Percentiles rank a stretch among this genome's conserved stretches.
These are phyloP conservation scores for Ilyonectria destructans DNA, from an alignment of 2,329 filamentous ascomycete genomes.

Conservation along the genomic window DNA sequence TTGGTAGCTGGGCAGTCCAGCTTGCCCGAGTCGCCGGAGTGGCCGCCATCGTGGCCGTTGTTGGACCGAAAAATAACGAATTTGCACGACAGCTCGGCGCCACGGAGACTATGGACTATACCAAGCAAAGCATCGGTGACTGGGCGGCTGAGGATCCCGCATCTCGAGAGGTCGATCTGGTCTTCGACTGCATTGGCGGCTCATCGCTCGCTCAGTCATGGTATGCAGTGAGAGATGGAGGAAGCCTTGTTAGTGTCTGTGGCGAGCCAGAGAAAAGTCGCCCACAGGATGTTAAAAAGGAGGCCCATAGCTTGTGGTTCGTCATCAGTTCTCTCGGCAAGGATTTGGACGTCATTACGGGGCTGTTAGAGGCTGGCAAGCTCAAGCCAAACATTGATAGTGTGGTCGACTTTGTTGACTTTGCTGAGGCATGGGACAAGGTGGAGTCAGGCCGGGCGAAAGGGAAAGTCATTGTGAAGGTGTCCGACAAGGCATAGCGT, in stretches of 20 bases:
- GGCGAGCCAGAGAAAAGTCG: conserved; percentile 31
- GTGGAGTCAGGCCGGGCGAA: conserved; percentile 33
- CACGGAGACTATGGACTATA: conserved; percentile 36
- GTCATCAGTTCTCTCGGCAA: conserved; percentile 35
- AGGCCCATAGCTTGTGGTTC: conserved; percentile 28
- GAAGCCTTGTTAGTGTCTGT: conserved; percentile 34
- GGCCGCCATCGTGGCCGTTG: conserved; percentile 1
- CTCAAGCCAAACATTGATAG: conserved; percentile 39
- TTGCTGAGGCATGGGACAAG: conserved; percentile 38
- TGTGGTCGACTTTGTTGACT: conserved; percentile 29
- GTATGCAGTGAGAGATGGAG: conserved; percentile 35
- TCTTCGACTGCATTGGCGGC: conserved; percentile 39
- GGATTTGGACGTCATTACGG: conserved; percentile 33
- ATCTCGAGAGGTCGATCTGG: conserved; percentile 31
- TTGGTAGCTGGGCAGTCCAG: conserved; percentile 38
- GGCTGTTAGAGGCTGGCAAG: conserved; percentile 32
- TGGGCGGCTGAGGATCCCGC: conserved; percentile 27
- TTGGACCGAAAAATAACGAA: conserved; percentile 23
- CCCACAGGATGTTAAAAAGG: conserved; percentile 25
- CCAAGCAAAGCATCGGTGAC: conserved; percentile 26
- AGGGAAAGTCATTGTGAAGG: conserved; percentile 37
- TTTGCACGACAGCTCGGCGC: conserved; percentile 30
- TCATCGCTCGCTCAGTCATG: conserved; percentile 28
- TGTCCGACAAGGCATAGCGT: too few species aligned
- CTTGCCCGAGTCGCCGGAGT: conserved; percentile 32